Evolutionary conservation across 371 early-diverging fungal genomes (phyloP), one percentile per base, ranked within the genome.

Genomic region (Actinomucor elegans): DNA sequence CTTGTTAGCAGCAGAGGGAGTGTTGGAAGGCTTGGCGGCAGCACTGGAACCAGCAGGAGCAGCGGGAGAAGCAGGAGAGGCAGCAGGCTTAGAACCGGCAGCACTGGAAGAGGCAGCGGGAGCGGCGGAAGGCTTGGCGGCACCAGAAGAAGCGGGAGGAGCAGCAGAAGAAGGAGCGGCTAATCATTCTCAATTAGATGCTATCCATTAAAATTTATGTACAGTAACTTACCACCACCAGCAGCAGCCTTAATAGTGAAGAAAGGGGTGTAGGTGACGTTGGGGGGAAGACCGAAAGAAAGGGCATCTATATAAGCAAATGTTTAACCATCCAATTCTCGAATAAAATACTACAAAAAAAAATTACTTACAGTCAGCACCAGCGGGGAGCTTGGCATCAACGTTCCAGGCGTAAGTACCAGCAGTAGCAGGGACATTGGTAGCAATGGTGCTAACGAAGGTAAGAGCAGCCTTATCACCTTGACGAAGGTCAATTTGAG

Each of bases 291-390:
- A 45, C 40, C 55, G 45, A 36, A 61, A 48, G 49, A 48, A 9
- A 53, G 43, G 21, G 46, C 55, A 43, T 59, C 53, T 55, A 48
- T 17, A 52, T 1, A 36, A 44, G 1, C 31, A 1, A 23, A 33
- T 24, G 1, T 17, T 38, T 15, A 20, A 27, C 3, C 21, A 38
- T 21, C 26, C n/a, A n/a, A n/a, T n/a, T n/a, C n/a, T n/a, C n/a
- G n/a, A n/a, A n/a, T n/a, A n/a, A 24, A 41, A 3, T 4, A 24
- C 41, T 18, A 2, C 17, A 18, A 14, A 32, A 46, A 48, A 43
- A 42, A 23, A 24, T 12, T 9, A 71, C 78, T 75, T 71, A 78
- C 79, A 78, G 45, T 67, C 66, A 36, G 26, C 58, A 34, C 71
- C 79, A 29, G 69, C 53, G 11, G 66, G 15, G 23, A 66, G 24